Evolutionary conservation across 352 stramenopile genomes (phyloP).

Genomic region (Blastocystis sp.): DNA sequence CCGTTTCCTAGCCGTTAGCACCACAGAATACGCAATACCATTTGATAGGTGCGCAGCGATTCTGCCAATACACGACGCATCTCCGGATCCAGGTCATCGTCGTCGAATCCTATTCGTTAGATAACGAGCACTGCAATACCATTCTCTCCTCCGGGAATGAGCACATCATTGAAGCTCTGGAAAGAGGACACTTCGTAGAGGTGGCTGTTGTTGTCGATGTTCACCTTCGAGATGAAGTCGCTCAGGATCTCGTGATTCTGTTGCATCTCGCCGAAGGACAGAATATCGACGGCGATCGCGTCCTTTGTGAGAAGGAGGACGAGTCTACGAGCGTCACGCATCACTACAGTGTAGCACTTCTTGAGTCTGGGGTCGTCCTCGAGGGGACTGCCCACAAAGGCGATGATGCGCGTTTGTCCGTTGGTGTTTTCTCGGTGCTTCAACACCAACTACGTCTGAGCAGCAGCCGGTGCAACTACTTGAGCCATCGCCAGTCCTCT

Average conservation of each 20-base stretch:
- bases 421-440: conserved; percentile 72
- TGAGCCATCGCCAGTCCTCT: conserved; percentile 61
- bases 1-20: not conserved
- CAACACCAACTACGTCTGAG: conserved; percentile 23
- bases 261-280: conserved; percentile 60
- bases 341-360: not conserved
- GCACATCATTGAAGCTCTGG: conserved; percentile 41
- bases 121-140: not conserved
- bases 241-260: conserved; percentile 8
- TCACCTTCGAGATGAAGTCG: conserved; percentile 65
- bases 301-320: conserved; percentile 40
- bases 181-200: conserved; percentile 52
- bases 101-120: not conserved
- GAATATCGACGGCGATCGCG: conserved; percentile 53
- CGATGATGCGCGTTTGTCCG: conserved; percentile 61
- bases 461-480: not conserved
- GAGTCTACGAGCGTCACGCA: conserved; percentile 1
- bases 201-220: conserved; percentile 57
- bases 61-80: conserved; percentile 57
- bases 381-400: conserved; percentile 57
- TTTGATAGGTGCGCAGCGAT: conserved; percentile 62
- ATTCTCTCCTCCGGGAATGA: conserved; percentile 4
- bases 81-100: conserved; percentile 43
- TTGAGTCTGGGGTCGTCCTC: conserved; percentile 31
- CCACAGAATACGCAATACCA: not conserved